Percentiles rank a stretch among this genome's conserved stretches.
These are phyloP conservation scores for Dillenia turbinata DNA, from an alignment of 164 flowering plant genomes.

Conservation along the genomic window DNA sequence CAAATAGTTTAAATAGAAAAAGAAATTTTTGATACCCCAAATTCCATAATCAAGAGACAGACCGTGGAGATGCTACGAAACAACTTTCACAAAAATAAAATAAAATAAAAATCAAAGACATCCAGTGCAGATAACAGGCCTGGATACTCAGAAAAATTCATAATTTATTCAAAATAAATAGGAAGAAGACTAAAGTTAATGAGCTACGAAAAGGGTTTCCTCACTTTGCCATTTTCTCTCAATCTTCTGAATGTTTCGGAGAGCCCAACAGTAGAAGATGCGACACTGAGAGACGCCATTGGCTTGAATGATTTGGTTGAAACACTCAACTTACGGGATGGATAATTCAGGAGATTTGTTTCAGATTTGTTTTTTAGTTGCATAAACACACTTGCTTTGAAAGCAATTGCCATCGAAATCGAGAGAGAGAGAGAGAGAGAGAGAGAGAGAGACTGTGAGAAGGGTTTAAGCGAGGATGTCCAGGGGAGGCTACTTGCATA, in stretches of 20 bases:
- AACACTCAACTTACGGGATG: constrained; percentile 6
- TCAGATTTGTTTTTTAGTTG: constrained; percentile 8
- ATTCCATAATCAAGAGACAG: too few relatives aligned
- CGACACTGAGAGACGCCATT: constrained; percentile 44
- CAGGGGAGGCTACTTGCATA: too few relatives aligned
- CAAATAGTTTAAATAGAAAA: too few relatives aligned
- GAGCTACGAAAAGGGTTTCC: constrained; percentile 7
- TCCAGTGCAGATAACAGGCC: not conserved
- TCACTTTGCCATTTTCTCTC: constrained; percentile 62
- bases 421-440: too few relatives aligned
- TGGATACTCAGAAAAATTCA: not conserved
- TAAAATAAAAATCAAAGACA: not conserved
- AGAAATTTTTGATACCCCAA: too few relatives aligned
- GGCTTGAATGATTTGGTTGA: constrained; percentile 20
- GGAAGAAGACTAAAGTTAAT: not conserved
- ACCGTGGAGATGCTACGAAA: too few relatives aligned
- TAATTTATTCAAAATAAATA: not conserved
- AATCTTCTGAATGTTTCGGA: constrained; percentile 65
- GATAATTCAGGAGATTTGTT: not conserved
- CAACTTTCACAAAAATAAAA: not conserved
- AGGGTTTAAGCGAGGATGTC: too few relatives aligned
- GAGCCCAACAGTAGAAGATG: constrained; percentile 38
- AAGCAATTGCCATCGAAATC: constrained; percentile 16
- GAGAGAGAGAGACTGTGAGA: too few relatives aligned
- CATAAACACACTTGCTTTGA: constrained; percentile 8